phyloP scores from a whole-genome alignment of 2,329 filamentous ascomycete species.

The Cladophialophora exuberans region DNA sequence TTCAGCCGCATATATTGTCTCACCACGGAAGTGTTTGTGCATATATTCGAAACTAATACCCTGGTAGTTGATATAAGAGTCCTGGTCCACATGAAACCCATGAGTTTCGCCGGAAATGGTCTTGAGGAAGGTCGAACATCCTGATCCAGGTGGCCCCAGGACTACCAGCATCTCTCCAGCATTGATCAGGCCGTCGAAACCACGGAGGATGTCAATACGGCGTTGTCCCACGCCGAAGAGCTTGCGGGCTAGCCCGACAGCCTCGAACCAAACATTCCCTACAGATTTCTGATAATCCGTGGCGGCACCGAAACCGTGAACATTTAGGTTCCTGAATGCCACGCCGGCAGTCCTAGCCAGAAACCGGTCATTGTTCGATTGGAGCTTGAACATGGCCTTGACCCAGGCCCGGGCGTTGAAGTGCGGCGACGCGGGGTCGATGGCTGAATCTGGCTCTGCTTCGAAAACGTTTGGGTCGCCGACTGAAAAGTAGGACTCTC shows the following conservation, averaged over 20 bases:
- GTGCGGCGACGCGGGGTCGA: conserved; percentile 50
- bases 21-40: conserved; percentile 72
- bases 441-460: conserved; percentile 34
- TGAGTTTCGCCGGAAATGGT: conserved; percentile 82
- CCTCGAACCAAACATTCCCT: conserved; percentile 46
- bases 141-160: conserved; percentile 46
- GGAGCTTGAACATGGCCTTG: conserved; percentile 50
- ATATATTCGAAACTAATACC: conserved; percentile 56
- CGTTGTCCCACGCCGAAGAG: conserved; percentile 38
- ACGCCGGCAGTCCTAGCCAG: conserved; percentile 45
- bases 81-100: conserved; percentile 72
- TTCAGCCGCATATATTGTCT: conserved; percentile 85
- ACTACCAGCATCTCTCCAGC: conserved; percentile 45
- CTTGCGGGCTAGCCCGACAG: conserved; percentile 35
- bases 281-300: conserved; percentile 47
- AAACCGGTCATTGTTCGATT: conserved; percentile 41
- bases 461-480: conserved; percentile 29
- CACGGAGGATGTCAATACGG: conserved; percentile 62
- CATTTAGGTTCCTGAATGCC: conserved; percentile 44
- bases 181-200: conserved; percentile 23
- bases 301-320: conserved; percentile 43
- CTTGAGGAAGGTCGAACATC: conserved; percentile 84
- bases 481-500: conserved; percentile 17
- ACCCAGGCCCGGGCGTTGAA: conserved; percentile 54
- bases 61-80: conserved; percentile 80